Evolutionary conservation across 2,329 filamentous ascomycete species (phyloP).

Genomic region (Beauveria australis): DNA sequence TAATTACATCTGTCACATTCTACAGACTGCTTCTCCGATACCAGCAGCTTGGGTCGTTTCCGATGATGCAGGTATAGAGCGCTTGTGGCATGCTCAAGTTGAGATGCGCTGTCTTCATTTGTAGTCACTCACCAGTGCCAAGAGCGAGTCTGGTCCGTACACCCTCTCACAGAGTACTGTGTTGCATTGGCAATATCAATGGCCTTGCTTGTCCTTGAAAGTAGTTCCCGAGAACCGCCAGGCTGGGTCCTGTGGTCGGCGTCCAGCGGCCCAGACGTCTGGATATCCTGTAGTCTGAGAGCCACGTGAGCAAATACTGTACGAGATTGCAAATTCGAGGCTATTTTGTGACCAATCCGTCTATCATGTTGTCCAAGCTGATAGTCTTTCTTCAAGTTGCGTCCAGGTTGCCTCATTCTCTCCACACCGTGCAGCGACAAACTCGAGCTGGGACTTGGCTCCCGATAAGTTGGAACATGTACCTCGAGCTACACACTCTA

Average conservation of each 20-base stretch:
- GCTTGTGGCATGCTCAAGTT: neutral
- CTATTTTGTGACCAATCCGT: too few relatives aligned
- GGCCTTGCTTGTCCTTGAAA: neutral
- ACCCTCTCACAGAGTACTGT: neutral
- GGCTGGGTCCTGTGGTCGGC: neutral
- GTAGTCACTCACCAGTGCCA: neutral
- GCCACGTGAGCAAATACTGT: neutral
- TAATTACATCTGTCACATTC: conserved; percentile 3
- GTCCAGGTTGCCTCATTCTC: neutral
- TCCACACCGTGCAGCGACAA: neutral
- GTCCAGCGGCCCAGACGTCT: neutral
- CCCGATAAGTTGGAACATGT: neutral
- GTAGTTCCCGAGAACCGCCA: neutral
- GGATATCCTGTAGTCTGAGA: neutral
- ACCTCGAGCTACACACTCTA: too few relatives aligned
- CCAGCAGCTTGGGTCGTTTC: neutral
- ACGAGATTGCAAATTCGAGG: accelerated
- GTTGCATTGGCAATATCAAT: neutral
- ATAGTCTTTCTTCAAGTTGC: neutral
- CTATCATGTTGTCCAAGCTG: neutral
- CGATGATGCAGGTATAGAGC: conserved; percentile 3
- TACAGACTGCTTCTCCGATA: neutral
- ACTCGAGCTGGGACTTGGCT: neutral
- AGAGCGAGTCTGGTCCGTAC: neutral
- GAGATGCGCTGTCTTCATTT: conserved; percentile 2